Base-by-base conservation (phyloP, 192 early-diverging fungal species). In the Coemansia javaensis region DNA sequence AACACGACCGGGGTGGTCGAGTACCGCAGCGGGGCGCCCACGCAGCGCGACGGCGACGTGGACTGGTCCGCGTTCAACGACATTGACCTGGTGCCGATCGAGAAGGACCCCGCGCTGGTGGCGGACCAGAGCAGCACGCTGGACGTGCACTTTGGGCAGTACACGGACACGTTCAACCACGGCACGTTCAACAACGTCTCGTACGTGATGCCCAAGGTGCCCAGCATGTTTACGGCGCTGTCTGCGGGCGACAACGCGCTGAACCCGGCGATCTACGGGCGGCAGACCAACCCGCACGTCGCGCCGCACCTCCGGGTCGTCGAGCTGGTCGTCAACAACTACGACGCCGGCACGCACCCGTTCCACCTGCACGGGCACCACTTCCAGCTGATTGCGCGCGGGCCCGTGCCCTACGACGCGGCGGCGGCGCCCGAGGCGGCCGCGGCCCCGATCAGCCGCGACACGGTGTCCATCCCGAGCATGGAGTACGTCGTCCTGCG, bases 341-440 rank as follows among this genome's bases (percentile, higher is more conserved):
- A 62, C 24, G 89, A 92, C 48, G 59, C 73, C 14, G 88, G 84
- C 49, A 67, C 53, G 43, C 91, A 94, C 37, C 63, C 81, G 50
- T 81, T 93, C 78, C 91, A 94, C 68, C 63, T 91, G 16, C 91
- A 94, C 59, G 89, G 89, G 5, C 86, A 90, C 61, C 63, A 66
- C 10, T 91, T 91, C 80, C 86, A 90, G 65, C 70, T 94, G 36
- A 78, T 86, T 28, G 80, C 71, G 44, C 79, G 80, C 24, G 79
- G 83, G 41, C 51, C 63, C 12, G 79, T 70, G n/a, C 63, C 63
- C 2, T 88, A 84, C 56, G 69, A 82, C 50, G 59, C 77, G 2
- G 59, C 66, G 0, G 34, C 53, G 65, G 16, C 60, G 64, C 22
- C 59, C 77, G 32, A 60, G 68, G n/a, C n/a, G n/a, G n/a, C n/a